Base-by-base conservation (phyloP, 2,329 filamentous ascomycete genomes). In the Cladosporium colombiae region DNA sequence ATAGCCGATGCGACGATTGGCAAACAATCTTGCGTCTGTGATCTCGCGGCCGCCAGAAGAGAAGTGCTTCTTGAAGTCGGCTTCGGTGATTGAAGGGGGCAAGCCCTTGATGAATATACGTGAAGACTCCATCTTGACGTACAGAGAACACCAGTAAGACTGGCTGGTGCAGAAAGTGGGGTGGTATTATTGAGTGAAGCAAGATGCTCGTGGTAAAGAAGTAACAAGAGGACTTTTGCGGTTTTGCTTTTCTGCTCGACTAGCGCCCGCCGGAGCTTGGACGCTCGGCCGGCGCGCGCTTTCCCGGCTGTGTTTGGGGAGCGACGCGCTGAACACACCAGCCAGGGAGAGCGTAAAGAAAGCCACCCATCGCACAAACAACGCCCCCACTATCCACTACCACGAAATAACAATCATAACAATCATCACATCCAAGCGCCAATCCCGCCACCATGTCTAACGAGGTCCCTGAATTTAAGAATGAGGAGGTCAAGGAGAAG, bases 11-110 rank as follows among this genome's bases (percentile, higher is more conserved):
- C 93, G 88, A 74, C 95, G 88, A 74, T 93, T 89, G 6, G 92
- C 87, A 75, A 98, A 91, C 76, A 97, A 86, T 84, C 96, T 96
- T 73, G 93, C 87, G 81, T 99, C 95, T 62, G 94, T 98, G 75
- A 97, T 87, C 69, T 90, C 83, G 68, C 87, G 87, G 68, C 89
- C 89, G 72, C 87, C 85, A 31, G 72, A 70, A 67, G 90, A 87
- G 79, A 99, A 99, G 81, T 98, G 93, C 76, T 91, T 93, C 76
- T 88, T 89, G 76, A 98, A 91, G 70, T 96, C 91, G 62, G 89
- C 88, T 79, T 96, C 92, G 14, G 88, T 89, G 74, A 97, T 90
- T 64, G 87, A 91, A 37, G 93, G 93, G 56, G 95, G 95, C 66
- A 99, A 83, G 68, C 93, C 86, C 72, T 85, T 84, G 68, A 89